Conservation (phyloP, 257 asterid species). For the Plectranthus barbatus region DNA sequence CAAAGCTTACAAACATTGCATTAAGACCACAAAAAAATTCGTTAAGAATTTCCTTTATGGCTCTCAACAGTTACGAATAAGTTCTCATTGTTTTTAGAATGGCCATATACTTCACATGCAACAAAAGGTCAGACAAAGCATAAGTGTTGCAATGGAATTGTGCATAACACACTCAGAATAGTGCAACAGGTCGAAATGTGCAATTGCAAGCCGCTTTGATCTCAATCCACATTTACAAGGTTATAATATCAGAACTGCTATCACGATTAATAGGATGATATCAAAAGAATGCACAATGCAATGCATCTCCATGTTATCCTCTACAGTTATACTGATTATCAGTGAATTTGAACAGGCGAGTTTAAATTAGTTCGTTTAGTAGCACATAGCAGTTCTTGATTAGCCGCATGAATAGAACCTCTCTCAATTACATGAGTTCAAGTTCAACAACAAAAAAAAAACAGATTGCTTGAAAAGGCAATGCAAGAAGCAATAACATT, state of each 20-base stretch:
- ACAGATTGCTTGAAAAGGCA: background rate
- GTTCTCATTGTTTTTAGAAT: background rate
- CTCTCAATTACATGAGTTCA: background rate
- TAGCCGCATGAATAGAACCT: background rate
- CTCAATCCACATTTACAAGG: background rate
- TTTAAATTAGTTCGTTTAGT: background rate
- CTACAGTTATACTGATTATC: no score
- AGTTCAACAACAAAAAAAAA: no score
- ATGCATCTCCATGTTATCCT: background rate
- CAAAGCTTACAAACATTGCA: no score
- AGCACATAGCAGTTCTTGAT: background rate
- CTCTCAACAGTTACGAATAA: background rate
- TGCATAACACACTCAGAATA: background rate
- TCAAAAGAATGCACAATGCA: background rate
- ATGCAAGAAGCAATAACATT: background rate
- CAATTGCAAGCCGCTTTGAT: background rate
- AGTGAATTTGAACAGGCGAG: background rate
- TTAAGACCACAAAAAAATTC: no score
- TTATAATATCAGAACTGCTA: background rate
- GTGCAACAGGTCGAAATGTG: background rate
- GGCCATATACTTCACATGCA: background rate
- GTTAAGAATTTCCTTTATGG: no score
- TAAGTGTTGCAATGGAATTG: background rate
- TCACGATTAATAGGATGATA: background rate
- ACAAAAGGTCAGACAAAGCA: no score